Evolutionary conservation across 306 rosid genomes (phyloP), one percentile per base, ranked within the genome.

Genomic region (Glycine latifolia): DNA sequence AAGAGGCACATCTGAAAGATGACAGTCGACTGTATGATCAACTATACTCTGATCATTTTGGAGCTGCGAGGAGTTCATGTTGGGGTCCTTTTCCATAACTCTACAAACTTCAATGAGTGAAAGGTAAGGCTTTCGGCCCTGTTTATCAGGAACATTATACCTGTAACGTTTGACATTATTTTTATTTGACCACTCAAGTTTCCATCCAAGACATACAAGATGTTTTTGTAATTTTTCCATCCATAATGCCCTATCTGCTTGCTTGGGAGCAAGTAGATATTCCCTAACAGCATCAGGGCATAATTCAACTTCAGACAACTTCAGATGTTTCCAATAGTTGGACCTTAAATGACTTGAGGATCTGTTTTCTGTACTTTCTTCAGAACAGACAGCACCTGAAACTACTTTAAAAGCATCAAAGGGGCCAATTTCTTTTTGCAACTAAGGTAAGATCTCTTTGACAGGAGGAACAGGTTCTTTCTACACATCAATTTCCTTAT

Each of bases 181-280:
- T 33, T 4, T 39, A 46, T n/a, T 0, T 33, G 41, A 9, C 20
- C 52, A 68, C 12, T 91, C 91, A 79, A 91, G 83, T 84, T 89
- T 76, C 97, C 97, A 92, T 66, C 97, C 97, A 69, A 89, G 84
- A 79, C 78, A 82, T n/a, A 47, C 78, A 86, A 92, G 88, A 88
- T 92, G 95, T 63, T 84, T 86, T 67, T 39, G 75, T 46, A 79
- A 77, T 69, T 82, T 50, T 14, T 76, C 74, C 33, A 3, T 48
- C 61, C 73, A 48, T 46, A 48, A 37, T 68, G 17, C 10, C 59
- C 0, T 39, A 6, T 3, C 3, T 33, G 2, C 79, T 48, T 14
- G 49, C 0, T 33, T 26, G 39, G 10, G 47, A 52, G 35, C 37
- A 47, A 41, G 55, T 20, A 5, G 58, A 77, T 89, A 91, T 39